Base-by-base conservation (phyloP, 805 yeast species). In the Blastobotrys muscicola region DNA sequence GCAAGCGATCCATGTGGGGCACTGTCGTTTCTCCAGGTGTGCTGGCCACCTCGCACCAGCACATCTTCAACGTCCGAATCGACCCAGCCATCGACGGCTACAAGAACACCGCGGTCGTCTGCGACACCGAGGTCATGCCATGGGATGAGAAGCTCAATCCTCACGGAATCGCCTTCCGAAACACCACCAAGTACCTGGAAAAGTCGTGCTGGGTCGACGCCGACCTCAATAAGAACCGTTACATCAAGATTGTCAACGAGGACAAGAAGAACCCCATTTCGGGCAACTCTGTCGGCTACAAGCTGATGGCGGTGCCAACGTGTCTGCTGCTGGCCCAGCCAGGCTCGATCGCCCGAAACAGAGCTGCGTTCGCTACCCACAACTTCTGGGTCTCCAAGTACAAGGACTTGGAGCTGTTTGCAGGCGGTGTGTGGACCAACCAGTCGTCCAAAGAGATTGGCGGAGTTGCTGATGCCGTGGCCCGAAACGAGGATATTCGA, bases 401-500 rank as follows among this genome's bases (percentile, higher is more conserved):
- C 66, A 67, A 68, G 49, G 92, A 84, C 59, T 72, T 80, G 58
- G 76, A 82, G 64, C 62, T 81, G 54, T 83, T 70, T 51, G 86
- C 89, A 41, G 89, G 87, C 46, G 94, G 94, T 61, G 89, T 82
- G 60, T 82, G 83, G 70, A 83, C 94, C 49, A 84, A 83, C 64
- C 94, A 83, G 66, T 81, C 89, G 11, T 72, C 72, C 45, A 56
- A 38, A 3, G 92, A 82, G 61, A 74, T 82, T 20, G 94, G 92
- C 59, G 59, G 84, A 42, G 80, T 77, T 32, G 69, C 62, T 36
- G 84, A 87, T 82, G 83, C 84, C 33, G 71, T 79, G 56, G 81
- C 48, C 40, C 43, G 82, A 51, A 62, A 65, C 40, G 87, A 80
- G 47, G 58, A 65, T 31, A 85, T 82, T 31, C 79, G 89, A 74